Evolutionary conservation across 2,329 filamentous ascomycete species (phyloP).

Genomic region (Aspergillus piperis): DNA sequence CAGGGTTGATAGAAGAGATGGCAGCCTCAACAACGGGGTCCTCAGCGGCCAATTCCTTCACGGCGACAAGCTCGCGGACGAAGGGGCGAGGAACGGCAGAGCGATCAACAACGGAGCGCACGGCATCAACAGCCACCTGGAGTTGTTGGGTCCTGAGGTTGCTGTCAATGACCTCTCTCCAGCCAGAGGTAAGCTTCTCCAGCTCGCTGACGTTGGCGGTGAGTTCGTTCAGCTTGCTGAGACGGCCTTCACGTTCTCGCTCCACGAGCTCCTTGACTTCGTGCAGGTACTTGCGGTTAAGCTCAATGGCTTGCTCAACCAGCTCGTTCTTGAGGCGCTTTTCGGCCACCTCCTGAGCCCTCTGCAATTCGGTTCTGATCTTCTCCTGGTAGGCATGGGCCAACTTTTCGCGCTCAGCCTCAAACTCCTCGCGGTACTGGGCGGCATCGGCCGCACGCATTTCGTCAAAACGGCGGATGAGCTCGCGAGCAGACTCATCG

Average conservation of each 20-base stretch:
- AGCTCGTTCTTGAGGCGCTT: conserved; percentile 82
- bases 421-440: conserved; percentile 85
- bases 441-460: conserved; percentile 79
- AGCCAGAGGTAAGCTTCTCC: conserved; percentile 82
- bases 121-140: conserved; percentile 91
- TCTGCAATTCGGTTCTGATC: conserved; percentile 74
- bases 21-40: conserved; percentile 88
- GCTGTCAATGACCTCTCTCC: conserved; percentile 85
- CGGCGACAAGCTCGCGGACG: conserved; percentile 84
- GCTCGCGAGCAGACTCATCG: conserved; percentile 79
- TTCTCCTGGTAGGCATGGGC: conserved; percentile 77
- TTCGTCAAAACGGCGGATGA: conserved; percentile 83
- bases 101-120: conserved; percentile 78
- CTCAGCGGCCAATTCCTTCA: conserved; percentile 85
- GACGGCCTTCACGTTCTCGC: conserved; percentile 79
- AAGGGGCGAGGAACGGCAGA: conserved; percentile 78
- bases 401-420: conserved; percentile 78
- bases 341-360: conserved; percentile 77
- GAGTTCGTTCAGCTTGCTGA: conserved; percentile 82
- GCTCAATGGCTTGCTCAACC: conserved; percentile 82
- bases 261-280: conserved; percentile 83
- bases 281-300: conserved; percentile 80
- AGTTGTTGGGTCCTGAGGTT: conserved; percentile 95
- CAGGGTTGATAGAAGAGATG: conserved; percentile 93
- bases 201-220: conserved; percentile 76